A percentile compares a stretch with the other conserved stretches of the same genome.
Conservation (phyloP, 257 asterid species). For the Gardenia jasminoides region DNA sequence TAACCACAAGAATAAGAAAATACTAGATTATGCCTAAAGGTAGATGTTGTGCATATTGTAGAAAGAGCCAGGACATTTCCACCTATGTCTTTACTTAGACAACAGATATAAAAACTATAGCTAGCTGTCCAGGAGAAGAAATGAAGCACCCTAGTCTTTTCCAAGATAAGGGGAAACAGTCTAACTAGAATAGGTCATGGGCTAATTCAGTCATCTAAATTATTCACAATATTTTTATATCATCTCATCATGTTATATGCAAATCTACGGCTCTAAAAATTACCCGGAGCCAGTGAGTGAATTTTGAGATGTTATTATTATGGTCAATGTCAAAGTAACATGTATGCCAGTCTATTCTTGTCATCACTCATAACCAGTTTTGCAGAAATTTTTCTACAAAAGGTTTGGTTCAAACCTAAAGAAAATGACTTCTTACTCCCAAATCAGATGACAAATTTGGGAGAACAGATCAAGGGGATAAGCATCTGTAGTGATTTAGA, state of each 20-base stretch:
- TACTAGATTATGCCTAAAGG: background rate
- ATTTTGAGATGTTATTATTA: too few relatives aligned
- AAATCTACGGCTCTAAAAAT: background rate
- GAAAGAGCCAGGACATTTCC: background rate
- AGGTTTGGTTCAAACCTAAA: too few relatives aligned
- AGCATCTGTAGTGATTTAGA: too few relatives aligned
- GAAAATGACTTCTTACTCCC: too few relatives aligned
- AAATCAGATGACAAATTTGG: too few relatives aligned
- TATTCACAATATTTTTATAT: background rate
- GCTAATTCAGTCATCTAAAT: background rate
- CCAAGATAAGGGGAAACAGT: background rate
- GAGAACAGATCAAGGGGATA: too few relatives aligned
- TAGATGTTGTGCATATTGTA: background rate
- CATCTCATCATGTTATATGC: background rate
- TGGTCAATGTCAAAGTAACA: too few relatives aligned
- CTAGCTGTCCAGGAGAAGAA: background rate
- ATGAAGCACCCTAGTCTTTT: background rate
- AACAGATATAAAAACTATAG: background rate
- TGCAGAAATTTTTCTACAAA: too few relatives aligned
- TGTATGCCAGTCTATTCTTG: too few relatives aligned
- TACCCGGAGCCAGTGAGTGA: too few relatives aligned
- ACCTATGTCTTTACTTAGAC: background rate
- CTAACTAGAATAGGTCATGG: background rate
- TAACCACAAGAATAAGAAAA: background rate
- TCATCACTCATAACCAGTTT: too few relatives aligned